Percentiles rank a stretch among this genome's conserved stretches.
phyloP scores from a whole-genome alignment of 2,329 filamentous ascomycete species.

The Aspergillus novofumigatus region DNA sequence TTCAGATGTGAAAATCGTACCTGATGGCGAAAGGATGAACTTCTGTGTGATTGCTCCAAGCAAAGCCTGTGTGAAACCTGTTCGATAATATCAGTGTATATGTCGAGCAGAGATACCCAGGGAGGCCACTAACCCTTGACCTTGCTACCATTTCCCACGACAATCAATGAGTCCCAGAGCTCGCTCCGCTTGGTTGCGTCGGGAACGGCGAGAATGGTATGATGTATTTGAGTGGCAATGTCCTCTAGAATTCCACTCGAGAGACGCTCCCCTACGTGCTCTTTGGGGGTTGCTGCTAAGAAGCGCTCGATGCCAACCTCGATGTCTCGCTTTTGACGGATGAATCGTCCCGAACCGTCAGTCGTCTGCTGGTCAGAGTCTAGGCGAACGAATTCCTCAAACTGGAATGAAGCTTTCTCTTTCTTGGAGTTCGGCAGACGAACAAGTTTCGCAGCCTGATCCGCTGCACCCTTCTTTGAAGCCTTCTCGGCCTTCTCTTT shows the following conservation, averaged over 20 bases:
- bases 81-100: background rate
- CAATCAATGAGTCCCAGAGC: conserved; percentile 87
- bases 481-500: conserved; percentile 58
- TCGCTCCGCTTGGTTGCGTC: conserved; percentile 79
- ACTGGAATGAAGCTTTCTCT: conserved; percentile 57
- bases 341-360: conserved; percentile 49
- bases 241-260: conserved; percentile 69
- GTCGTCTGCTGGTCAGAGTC: conserved; percentile 50
- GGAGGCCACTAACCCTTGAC: conserved; percentile 48
- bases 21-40: conserved; percentile 86
- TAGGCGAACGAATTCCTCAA: conserved; percentile 55
- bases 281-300: conserved; percentile 48
- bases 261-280: conserved; percentile 28
- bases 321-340: conserved; percentile 51
- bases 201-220: conserved; percentile 74
- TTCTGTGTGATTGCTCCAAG: conserved; percentile 73
- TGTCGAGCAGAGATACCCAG: background rate
- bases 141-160: conserved; percentile 81
- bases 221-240: conserved; percentile 79
- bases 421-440: conserved; percentile 58
- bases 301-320: conserved; percentile 62
- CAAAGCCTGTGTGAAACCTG: conserved; percentile 84
- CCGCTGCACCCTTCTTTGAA: conserved; percentile 49
- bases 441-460: conserved; percentile 45
- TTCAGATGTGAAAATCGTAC: conserved; percentile 96